A percentile compares a stretch with the other conserved stretches of the same genome.
These are phyloP conservation scores for Arabis alpina DNA, from an alignment of 345 rosid species.

Conservation along the genomic window DNA sequence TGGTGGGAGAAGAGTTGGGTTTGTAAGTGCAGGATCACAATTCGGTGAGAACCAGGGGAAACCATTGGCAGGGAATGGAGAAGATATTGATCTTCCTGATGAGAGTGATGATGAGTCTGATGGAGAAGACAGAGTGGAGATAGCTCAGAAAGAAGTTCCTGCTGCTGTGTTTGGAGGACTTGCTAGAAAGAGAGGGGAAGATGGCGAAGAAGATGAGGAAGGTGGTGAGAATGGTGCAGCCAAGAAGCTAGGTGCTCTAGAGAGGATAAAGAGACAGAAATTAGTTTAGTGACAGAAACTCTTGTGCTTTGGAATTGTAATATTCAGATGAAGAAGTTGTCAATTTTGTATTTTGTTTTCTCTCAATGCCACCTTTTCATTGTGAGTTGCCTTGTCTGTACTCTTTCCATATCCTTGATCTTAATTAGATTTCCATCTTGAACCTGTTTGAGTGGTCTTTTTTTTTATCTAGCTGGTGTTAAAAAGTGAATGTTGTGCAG, in stretches of 20 bases:
- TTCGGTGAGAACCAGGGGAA: slow-evolving; percentile 50
- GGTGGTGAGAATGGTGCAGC: slow-evolving; percentile 30
- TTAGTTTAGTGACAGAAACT: slow-evolving; percentile 20
- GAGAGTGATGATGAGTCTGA: slow-evolving; percentile 75
- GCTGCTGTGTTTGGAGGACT: slow-evolving; percentile 82
- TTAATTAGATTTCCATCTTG: not conserved
- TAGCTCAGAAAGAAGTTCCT: slow-evolving; percentile 81
- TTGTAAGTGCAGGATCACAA: slow-evolving; percentile 89
- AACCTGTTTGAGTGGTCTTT: not conserved
- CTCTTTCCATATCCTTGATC: not conserved
- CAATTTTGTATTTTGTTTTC: slow-evolving; percentile 17
- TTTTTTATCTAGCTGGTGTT: not conserved
- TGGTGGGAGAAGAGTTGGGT: slow-evolving; percentile 63
- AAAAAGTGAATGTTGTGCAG: not conserved
- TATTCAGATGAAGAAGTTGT: not conserved
- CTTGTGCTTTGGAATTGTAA: slow-evolving; percentile 20
- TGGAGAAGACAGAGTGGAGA: slow-evolving; percentile 67
- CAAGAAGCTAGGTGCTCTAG: slow-evolving; percentile 73
- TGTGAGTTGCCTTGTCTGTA: not conserved
- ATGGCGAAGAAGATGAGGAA: slow-evolving; percentile 28
- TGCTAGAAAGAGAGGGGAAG: slow-evolving; percentile 70
- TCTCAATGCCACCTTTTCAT: not conserved
- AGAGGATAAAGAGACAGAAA: slow-evolving; percentile 79
- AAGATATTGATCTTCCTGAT: slow-evolving; percentile 86
- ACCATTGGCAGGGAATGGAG: slow-evolving; percentile 55